Conservation (phyloP, 805 yeast genomes). For the Vanderwaltozyma tropicalis region DNA sequence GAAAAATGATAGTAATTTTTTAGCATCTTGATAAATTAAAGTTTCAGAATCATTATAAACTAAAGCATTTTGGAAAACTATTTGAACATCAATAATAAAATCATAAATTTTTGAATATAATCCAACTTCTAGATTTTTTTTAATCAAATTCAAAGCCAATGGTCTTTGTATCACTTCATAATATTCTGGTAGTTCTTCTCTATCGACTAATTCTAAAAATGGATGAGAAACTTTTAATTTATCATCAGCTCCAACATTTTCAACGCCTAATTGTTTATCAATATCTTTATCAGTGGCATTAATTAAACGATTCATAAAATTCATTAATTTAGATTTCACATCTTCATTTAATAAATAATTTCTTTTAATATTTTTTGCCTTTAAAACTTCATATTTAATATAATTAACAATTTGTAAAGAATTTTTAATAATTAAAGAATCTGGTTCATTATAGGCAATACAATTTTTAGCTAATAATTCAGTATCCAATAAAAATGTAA, state of each 20-base stretch:
- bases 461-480: constrained; percentile 65
- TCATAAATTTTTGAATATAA: constrained; percentile 45
- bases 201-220: constrained; percentile 65
- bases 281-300: constrained; percentile 22
- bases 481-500: constrained; percentile 48
- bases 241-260: constrained; percentile 15
- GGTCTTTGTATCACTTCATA: constrained; percentile 62
- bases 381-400: constrained; percentile 41
- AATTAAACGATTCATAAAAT: constrained; percentile 17
- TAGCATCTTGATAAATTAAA: constrained; percentile 62
- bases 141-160: constrained; percentile 56
- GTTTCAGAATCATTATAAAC: constrained; percentile 66
- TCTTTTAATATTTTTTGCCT: constrained; percentile 28
- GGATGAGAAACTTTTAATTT: constrained; percentile 45
- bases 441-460: constrained; percentile 55
- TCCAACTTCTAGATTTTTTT: constrained; percentile 40
- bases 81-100: constrained; percentile 46
- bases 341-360: constrained; percentile 22
- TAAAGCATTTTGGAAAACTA: constrained; percentile 72
- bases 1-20: constrained; percentile 44
- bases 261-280: constrained; percentile 9
- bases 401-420: constrained; percentile 46
- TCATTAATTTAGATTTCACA: constrained; percentile 14
- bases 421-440: constrained; percentile 55
- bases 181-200: constrained; percentile 69